Base-by-base conservation (phyloP, 495 filamentous ascomycete species). In the Glutinoglossum americanum region DNA sequence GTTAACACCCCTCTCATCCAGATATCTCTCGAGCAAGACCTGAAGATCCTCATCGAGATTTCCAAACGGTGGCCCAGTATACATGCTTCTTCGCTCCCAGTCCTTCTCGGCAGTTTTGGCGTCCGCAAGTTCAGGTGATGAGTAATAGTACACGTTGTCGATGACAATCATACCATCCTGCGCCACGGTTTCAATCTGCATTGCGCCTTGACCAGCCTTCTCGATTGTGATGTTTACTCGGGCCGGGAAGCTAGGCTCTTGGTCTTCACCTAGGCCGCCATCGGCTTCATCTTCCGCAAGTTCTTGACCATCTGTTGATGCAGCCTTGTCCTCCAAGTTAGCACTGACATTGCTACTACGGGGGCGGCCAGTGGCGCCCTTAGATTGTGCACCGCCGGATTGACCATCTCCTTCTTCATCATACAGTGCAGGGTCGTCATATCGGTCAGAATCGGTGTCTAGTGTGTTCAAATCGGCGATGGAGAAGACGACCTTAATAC, bases 41-140 rank as follows among this genome's bases (percentile, higher is more conserved):
- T 97, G 89, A 41, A 99, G 77, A 64, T 96, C 92, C 73, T 95
- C 89, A 67, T 99, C 92, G 44, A 99, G 77, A 74, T 85, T 93
- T 71, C 80, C 79, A 67, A 96, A 97, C 35, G 87, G 87, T 60
- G 92, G 93, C 51, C 92, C 92, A 56, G 85, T 82, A 73, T 97
- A 99, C 55, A 88, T 65, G 63, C 83, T 80, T 67, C 84, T 76
- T 62, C 86, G 66, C 63, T 77, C 67, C 76, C 76, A 84, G 64
- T 84, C 80, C 67, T 78, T 72, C 67, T 82, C 82, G 30, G 80
- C 79, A 39, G 78, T 80, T 65, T 76, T 70, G 26, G 79, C 73
- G 33, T 77, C 72, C 17, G 87, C 87, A 61, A 89, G 67, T 51
- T 83, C 79, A 54, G 83, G 68, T 63, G 88, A 79, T 61, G 74